These are phyloP conservation scores for Sequoia sempervirens DNA, from an alignment of 75 land plant genomes.

Conservation along the genomic window DNA sequence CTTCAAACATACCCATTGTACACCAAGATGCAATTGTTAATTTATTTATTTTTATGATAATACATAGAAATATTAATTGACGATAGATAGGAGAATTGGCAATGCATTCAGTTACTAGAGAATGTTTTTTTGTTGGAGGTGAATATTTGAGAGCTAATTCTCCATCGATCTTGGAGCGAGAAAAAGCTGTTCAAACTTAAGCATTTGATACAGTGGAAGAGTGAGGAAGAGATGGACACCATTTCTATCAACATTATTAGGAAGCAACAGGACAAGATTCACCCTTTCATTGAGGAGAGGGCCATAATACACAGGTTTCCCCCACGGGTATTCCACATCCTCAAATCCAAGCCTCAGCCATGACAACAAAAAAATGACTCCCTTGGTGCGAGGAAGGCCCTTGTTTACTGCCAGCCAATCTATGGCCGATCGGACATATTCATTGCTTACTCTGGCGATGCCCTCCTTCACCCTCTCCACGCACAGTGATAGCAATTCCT, in stretches of 20 bases:
- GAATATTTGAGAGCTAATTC: too few species aligned
- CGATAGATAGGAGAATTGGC: too few species aligned
- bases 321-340: constrained; percentile 4
- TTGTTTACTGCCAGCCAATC: constrained; percentile 26
- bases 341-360: constrained; percentile 13
- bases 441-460: constrained; percentile 24
- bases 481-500: constrained; percentile 20
- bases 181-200: too few species aligned
- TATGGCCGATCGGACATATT: constrained; percentile 28
- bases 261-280: background rate
- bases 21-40: too few species aligned
- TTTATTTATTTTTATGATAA: too few species aligned
- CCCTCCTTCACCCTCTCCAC: constrained; percentile 17
- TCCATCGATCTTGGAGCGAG: too few species aligned
- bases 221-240: background rate
- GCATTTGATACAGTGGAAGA: too few species aligned
- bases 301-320: constrained; percentile 1
- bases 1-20: too few species aligned
- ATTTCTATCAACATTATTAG: background rate
- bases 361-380: background rate
- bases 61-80: too few species aligned
- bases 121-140: too few species aligned
- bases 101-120: too few species aligned
- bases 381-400: background rate
- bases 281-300: background rate